Evolutionary conservation across 495 filamentous ascomycete genomes (phyloP).

Genomic region (Trichoderma orchidacearum): DNA sequence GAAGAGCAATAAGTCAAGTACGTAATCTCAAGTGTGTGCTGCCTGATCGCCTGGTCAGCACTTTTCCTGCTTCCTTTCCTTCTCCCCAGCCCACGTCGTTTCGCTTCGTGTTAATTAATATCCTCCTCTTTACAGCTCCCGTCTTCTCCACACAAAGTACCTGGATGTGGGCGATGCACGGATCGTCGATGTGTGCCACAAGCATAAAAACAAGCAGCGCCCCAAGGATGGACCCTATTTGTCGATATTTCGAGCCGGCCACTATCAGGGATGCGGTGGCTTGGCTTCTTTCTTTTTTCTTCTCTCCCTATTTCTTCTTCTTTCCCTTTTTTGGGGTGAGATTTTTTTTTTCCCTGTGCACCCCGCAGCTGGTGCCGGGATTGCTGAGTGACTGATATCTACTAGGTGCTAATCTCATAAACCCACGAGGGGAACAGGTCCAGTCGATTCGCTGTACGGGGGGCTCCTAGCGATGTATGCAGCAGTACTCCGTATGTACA

Average conservation of each 20-base stretch:
- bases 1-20: too few relatives aligned
- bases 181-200: not conserved
- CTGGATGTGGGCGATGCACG: too few relatives aligned
- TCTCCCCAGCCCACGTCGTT: not conserved
- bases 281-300: not conserved
- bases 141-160: too few relatives aligned
- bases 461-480: not conserved
- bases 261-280: not conserved
- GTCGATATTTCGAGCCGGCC: not conserved
- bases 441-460: not conserved
- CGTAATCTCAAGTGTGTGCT: too few relatives aligned
- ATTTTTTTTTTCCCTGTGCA: not conserved
- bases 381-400: not conserved
- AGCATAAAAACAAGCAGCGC: constrained; percentile 1
- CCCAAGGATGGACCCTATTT: too few relatives aligned
- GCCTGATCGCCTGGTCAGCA: too few relatives aligned
- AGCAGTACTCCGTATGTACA: too few relatives aligned
- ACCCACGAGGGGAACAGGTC: not conserved
- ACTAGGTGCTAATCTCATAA: too few relatives aligned
- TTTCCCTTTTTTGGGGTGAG: not conserved
- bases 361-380: not conserved
- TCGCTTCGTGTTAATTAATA: not conserved
- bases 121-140: not conserved
- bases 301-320: not conserved
- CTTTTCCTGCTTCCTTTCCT: too few relatives aligned